Conservation (phyloP, 2,329 filamentous ascomycete genomes). For the Sclerotinia nivalis region DNA sequence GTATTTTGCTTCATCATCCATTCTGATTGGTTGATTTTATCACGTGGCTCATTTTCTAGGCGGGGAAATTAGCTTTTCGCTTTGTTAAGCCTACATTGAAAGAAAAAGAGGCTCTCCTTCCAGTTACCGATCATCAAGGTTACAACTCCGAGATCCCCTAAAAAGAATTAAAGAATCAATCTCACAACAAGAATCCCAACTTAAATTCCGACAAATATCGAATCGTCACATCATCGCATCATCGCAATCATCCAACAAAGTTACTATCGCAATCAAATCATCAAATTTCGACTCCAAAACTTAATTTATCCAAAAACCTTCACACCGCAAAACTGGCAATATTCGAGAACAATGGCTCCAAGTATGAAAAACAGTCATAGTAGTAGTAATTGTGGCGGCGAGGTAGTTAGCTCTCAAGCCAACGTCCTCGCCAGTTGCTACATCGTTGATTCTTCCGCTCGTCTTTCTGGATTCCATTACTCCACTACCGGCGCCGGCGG, state of each 20-base stretch:
- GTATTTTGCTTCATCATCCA: background rate
- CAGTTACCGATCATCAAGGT: background rate
- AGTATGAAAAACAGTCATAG: slow-evolving; percentile 43
- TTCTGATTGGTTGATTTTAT: background rate
- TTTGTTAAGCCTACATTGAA: background rate
- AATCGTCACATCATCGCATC: background rate
- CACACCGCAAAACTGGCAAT: slow-evolving; percentile 41
- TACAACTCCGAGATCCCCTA: background rate
- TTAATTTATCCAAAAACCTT: slow-evolving; percentile 20
- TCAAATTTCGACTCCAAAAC: background rate
- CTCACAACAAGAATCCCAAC: background rate
- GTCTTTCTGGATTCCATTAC: slow-evolving; percentile 86
- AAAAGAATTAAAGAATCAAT: slow-evolving; percentile 1
- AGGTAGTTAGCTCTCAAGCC: slow-evolving; percentile 56
- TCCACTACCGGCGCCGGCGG: slow-evolving; percentile 88
- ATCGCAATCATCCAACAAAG: background rate
- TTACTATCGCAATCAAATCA: slow-evolving; percentile 20
- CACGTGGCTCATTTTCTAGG: background rate
- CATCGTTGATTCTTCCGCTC: slow-evolving; percentile 71
- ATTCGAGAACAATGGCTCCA: slow-evolving; percentile 39
- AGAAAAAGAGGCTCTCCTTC: background rate
- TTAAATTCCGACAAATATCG: background rate
- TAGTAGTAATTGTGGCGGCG: slow-evolving; percentile 75
- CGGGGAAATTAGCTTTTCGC: slow-evolving; percentile 8
- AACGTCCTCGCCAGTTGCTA: slow-evolving; percentile 92